Evolutionary conservation across 148 eudicot genomes (phyloP).

Genomic region (Dianthus caryophyllus): DNA sequence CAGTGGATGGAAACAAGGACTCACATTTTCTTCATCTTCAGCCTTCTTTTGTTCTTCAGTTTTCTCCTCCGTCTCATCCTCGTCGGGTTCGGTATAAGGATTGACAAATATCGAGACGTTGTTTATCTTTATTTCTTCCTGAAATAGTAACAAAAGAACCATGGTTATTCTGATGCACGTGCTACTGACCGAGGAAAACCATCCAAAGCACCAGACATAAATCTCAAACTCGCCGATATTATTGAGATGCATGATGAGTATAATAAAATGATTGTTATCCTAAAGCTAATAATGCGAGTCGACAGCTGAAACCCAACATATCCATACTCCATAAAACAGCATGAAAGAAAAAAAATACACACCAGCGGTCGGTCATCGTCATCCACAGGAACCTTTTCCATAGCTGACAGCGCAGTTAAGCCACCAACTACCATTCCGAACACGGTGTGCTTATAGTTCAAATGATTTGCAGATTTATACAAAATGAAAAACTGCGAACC

Average conservation of each 20-base stretch:
- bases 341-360: conserved; percentile 24
- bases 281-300: background rate
- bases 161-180: background rate
- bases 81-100: conserved; percentile 83
- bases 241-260: background rate
- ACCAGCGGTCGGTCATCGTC: conserved; percentile 92
- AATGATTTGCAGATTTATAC: conserved; percentile 90
- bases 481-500: conserved; percentile 93
- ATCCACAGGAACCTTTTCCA: conserved; percentile 98
- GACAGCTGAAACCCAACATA: background rate
- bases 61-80: conserved; percentile 67
- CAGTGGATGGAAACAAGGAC: conserved; percentile 21
- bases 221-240: no score
- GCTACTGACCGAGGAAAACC: background rate
- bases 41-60: conserved; percentile 43
- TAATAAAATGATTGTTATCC: background rate
- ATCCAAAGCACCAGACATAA: background rate
- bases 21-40: conserved; percentile 73
- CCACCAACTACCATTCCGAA: conserved; percentile 97
- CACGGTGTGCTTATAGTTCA: conserved; percentile 92
- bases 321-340: background rate
- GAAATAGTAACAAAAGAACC: conserved; percentile 26
- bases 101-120: conserved; percentile 66
- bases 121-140: conserved; percentile 93
- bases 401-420: conserved; percentile 63